Percentiles rank a stretch among this genome's conserved stretches.
phyloP scores from a whole-genome alignment of 1,139 yeast species.

The Waltiozyma sp. region DNA sequence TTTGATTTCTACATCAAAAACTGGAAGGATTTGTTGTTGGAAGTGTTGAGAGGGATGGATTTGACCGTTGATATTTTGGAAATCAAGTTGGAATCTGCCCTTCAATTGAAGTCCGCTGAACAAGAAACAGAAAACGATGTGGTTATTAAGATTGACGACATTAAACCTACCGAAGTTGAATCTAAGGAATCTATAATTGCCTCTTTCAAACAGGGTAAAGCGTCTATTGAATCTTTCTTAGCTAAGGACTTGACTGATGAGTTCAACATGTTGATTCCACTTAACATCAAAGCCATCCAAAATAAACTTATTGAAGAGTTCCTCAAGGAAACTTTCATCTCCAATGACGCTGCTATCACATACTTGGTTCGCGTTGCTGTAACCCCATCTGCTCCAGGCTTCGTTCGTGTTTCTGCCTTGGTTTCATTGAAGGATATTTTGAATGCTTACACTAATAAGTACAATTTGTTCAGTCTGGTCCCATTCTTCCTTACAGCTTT shows the following conservation, averaged over 20 bases:
- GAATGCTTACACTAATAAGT: conserved; percentile 24
- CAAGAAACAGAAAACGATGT: conserved; percentile 1
- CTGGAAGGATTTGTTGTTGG: conserved; percentile 31
- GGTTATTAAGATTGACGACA: conserved; percentile 10
- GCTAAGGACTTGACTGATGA: conserved; percentile 27
- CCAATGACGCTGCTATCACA: conserved; percentile 34
- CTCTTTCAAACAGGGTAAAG: conserved; percentile 18
- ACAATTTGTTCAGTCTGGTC: conserved; percentile 29
- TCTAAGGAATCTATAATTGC: conserved; percentile 21
- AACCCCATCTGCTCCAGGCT: conserved; percentile 46
- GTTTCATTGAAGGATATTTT: conserved; percentile 28
- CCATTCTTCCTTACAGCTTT: conserved; percentile 32
- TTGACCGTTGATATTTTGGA: conserved; percentile 48
- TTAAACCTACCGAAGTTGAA: conserved; percentile 13
- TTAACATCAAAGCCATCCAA: conserved; percentile 32
- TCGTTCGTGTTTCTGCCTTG: conserved; percentile 40
- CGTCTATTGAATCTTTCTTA: conserved; percentile 15
- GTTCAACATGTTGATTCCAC: conserved; percentile 32
- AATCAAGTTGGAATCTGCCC: conserved; percentile 54
- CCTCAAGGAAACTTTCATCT: conserved; percentile 23
- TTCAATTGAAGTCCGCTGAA: conserved; percentile 16
- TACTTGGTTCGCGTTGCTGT: conserved; percentile 48
- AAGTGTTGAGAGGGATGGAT: conserved; percentile 28
- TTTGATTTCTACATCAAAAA: conserved; percentile 34
- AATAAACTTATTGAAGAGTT: conserved; percentile 24